These are phyloP conservation scores for Polytolypa hystricis DNA, from an alignment of 2,329 filamentous ascomycete species.

Conservation along the genomic window DNA sequence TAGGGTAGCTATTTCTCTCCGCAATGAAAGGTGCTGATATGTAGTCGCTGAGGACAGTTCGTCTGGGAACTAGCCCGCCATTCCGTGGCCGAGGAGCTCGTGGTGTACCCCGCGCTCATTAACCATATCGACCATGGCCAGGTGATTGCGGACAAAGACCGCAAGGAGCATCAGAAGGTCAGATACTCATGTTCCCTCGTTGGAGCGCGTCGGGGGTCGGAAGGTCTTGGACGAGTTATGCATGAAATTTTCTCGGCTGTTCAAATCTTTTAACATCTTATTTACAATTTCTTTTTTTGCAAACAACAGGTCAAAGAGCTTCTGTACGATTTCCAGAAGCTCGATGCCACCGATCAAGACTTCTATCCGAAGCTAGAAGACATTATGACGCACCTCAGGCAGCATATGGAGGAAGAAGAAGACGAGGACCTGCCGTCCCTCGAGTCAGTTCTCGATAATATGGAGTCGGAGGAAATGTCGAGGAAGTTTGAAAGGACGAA, in stretches of 20 bases:
- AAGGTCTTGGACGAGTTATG: neutral
- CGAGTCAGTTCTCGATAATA: constrained; percentile 28
- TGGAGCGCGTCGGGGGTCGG: neutral
- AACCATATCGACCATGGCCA: constrained; percentile 36
- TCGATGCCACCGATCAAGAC: constrained; percentile 26
- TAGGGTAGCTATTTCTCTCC: neutral
- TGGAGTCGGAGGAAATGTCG: constrained; percentile 26
- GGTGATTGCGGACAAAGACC: constrained; percentile 30
- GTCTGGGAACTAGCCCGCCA: constrained; percentile 44
- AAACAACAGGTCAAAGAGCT: constrained; percentile 39
- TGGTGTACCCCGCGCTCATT: constrained; percentile 46
- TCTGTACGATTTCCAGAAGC: constrained; percentile 38
- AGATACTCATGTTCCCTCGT: no score
- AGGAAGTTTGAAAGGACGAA: constrained; percentile 41
- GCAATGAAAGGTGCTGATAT: neutral
- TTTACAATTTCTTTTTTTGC: no score
- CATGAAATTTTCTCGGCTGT: no score
- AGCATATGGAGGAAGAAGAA: constrained; percentile 43
- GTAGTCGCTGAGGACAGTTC: no score
- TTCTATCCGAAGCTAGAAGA: constrained; percentile 32
- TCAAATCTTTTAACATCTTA: no score
- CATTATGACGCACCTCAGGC: constrained; percentile 31
- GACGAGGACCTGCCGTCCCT: constrained; percentile 36
- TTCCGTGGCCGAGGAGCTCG: constrained; percentile 41
- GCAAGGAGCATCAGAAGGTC: constrained; percentile 11